A percentile compares a stretch with the other conserved stretches of the same genome.
phyloP scores from a whole-genome alignment of 495 filamentous ascomycete species.

The Cryomyces minteri region DNA sequence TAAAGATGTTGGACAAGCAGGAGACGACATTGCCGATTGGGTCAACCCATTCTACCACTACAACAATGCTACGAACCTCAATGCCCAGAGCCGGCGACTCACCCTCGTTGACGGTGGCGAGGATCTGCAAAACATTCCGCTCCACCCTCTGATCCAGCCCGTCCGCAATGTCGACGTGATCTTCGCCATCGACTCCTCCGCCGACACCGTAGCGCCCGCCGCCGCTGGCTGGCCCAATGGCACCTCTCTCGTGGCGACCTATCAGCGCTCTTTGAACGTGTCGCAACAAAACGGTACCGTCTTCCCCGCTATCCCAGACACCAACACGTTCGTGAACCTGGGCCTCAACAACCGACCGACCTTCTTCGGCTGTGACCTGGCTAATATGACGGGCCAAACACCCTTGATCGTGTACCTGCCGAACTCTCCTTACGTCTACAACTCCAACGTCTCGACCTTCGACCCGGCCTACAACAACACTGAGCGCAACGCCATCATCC shows the following conservation, averaged over 20 bases:
- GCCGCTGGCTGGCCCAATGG: slow-evolving; percentile 61
- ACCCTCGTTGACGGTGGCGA: slow-evolving; percentile 77
- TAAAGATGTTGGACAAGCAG: slow-evolving; percentile 26
- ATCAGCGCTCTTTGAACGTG: slow-evolving; percentile 45
- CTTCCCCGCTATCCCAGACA: slow-evolving; percentile 69
- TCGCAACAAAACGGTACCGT: slow-evolving; percentile 59
- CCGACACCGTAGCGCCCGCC: slow-evolving; percentile 36
- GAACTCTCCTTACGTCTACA: slow-evolving; percentile 58
- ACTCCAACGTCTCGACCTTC: slow-evolving; percentile 62
- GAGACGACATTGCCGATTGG: slow-evolving; percentile 70
- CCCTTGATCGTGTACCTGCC: slow-evolving; percentile 84
- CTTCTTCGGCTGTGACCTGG: slow-evolving; percentile 78
- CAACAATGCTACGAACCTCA: slow-evolving; percentile 42
- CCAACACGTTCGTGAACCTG: slow-evolving; percentile 72
- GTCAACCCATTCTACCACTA: slow-evolving; percentile 77
- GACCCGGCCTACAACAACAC: slow-evolving; percentile 36
- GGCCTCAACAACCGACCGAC: slow-evolving; percentile 71
- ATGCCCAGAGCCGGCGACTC: slow-evolving; percentile 33
- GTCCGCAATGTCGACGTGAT: slow-evolving; percentile 68
- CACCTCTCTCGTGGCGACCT: slow-evolving; percentile 64
- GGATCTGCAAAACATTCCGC: slow-evolving; percentile 74
- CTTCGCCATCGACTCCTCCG: slow-evolving; percentile 76
- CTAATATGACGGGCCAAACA: slow-evolving; percentile 39
- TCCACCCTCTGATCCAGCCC: slow-evolving; percentile 71
- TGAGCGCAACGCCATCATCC: slow-evolving; percentile 57